Evolutionary conservation across 208 protist species (phyloP).

Genomic region (Strigomonas culicis): DNA sequence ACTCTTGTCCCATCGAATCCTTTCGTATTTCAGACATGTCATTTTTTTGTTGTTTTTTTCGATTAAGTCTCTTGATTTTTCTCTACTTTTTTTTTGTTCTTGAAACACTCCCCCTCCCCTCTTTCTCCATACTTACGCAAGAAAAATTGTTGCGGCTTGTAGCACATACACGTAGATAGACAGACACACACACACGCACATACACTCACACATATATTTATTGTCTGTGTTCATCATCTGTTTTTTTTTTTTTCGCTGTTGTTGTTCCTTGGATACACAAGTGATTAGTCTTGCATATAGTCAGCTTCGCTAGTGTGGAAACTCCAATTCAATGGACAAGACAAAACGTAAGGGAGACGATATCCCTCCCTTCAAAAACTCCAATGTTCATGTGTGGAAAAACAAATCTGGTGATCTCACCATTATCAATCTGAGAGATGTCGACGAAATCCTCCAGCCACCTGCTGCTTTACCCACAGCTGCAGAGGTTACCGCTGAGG

Average conservation of each 20-base stretch:
- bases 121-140: neutral
- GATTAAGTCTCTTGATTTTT: neutral
- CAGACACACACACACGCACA: neutral
- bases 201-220: neutral
- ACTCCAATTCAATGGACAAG: conserved; percentile 22
- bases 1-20: neutral
- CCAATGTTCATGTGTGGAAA: conserved; percentile 55
- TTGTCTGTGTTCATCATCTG: neutral
- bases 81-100: conserved; percentile 5
- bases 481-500: neutral
- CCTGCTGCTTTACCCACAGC: neutral
- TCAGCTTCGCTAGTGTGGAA: neutral
- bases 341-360: conserved; percentile 21
- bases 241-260: conserved; percentile 3
- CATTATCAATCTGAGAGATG: conserved; percentile 67
- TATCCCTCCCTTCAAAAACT: conserved; percentile 34
- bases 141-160: neutral
- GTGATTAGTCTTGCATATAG: neutral
- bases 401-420: conserved; percentile 56
- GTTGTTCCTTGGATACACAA: neutral
- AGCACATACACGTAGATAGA: neutral
- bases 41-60: conserved; percentile 1
- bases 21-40: neutral
- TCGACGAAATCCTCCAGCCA: conserved; percentile 29
- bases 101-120: neutral